Evolutionary conservation across 306 rosid species (phyloP), one percentile per base, ranked within the genome.

Genomic region (Dryas octopetala): DNA sequence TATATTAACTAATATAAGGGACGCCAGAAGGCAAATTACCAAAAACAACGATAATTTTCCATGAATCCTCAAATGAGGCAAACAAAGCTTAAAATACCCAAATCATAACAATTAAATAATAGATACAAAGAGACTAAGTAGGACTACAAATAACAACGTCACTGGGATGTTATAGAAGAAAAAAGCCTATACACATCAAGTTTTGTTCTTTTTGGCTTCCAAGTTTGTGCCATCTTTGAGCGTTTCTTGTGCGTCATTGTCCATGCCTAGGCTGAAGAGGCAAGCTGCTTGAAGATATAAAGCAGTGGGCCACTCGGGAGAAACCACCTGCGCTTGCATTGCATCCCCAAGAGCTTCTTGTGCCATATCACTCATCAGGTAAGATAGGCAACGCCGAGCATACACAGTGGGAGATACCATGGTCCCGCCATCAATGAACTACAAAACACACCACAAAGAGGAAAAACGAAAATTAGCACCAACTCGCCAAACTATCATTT

Each of bases 361-460:
- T 58, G 83, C 70, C 97, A 80, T 85, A 8, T 83, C 93, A 68
- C 79, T 90, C 97, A 95, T 95, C 86, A 95, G 78, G 74, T 85
- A 92, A 0, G 97, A 92, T 15, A 95, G 86, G 81, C 99, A 95
- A 0, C 99, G 85, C 83, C 97, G 86, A 9, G 92, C 92, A 71
- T 87, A 89, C 86, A 92, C 99, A 0, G 99, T 91, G 4, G 99
- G 99, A 8, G 99, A 95, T 23, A 91, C 89, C 99, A 95, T 92
- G 2, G 97, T 95, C 71, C 99, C 99, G 38, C 97, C 91, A 48
- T 91, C 97, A 10, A 95, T 90, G 87, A 95, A 95, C 99, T 95
- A 68, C 77, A 75, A 9, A 55, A n/a, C 2, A 62, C 4, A 68
- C 14, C 23, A 75, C 62, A 80, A 12, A 66, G 26, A 16, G 8